phyloP scores from a whole-genome alignment of 345 rosid species.

The Geranium brycei region DNA sequence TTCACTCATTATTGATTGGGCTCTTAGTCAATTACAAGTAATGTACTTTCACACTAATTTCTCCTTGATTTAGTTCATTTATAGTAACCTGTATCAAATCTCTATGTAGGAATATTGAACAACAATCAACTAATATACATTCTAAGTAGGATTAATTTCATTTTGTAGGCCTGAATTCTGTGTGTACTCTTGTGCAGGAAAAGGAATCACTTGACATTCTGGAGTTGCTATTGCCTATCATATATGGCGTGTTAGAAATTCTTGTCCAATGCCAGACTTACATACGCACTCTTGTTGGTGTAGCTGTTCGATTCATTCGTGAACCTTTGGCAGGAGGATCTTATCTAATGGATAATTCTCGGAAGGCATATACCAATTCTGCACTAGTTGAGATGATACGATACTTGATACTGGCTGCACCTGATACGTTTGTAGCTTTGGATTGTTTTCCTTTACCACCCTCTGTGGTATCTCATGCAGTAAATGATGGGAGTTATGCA shows the following conservation, averaged over 20 bases:
- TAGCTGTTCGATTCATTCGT: slow-evolving; percentile 67
- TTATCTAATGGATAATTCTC: slow-evolving; percentile 88
- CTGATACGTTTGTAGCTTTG: slow-evolving; percentile 87
- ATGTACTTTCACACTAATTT: slow-evolving; percentile 6
- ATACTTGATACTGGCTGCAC: slow-evolving; percentile 76
- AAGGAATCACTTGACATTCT: slow-evolving; percentile 66
- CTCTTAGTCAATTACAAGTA: slow-evolving; percentile 73
- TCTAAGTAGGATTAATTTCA: neutral
- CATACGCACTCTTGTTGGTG: slow-evolving; percentile 58
- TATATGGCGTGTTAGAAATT: slow-evolving; percentile 76
- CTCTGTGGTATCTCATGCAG: slow-evolving; percentile 52
- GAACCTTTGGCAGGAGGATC: slow-evolving; percentile 92
- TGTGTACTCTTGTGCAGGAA: slow-evolving; percentile 49
- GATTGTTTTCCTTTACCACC: slow-evolving; percentile 93
- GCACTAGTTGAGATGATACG: slow-evolving; percentile 88
- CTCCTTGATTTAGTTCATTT: neutral
- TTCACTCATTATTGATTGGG: slow-evolving; percentile 88
- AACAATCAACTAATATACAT: neutral
- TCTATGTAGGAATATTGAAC: neutral
- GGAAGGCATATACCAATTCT: slow-evolving; percentile 78
- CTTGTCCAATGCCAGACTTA: slow-evolving; percentile 75
- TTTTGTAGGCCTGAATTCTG: slow-evolving; percentile 11
- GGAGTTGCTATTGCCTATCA: slow-evolving; percentile 80
- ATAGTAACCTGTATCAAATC: neutral
- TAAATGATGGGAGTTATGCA: slow-evolving; percentile 51